Evolutionary conservation across 257 asterid genomes (phyloP).

Genomic region (Jasminum sambac): DNA sequence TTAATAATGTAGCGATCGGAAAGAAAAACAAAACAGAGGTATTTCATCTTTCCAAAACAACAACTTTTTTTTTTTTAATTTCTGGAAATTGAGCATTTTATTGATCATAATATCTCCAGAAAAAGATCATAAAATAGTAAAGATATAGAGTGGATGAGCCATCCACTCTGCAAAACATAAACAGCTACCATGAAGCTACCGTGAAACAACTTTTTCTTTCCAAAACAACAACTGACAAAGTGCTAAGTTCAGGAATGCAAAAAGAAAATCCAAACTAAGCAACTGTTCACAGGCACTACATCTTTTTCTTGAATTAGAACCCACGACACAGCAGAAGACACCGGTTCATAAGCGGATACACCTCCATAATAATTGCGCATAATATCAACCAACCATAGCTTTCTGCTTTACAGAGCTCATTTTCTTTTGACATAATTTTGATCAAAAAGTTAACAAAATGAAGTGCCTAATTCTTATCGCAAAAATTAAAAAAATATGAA

Average conservation of each 20-base stretch:
- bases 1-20: slow-evolving; percentile 18
- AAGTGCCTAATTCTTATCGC: neutral
- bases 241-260: neutral
- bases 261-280: neutral
- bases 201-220: too few species aligned
- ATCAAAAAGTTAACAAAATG: neutral
- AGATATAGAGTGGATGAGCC: too few species aligned
- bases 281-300: neutral
- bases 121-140: too few species aligned
- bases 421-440: neutral
- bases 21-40: neutral
- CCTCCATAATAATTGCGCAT: neutral
- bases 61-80: too few species aligned
- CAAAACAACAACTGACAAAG: too few species aligned
- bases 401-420: neutral
- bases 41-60: neutral
- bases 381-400: neutral
- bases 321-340: slow-evolving; percentile 12
- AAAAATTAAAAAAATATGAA: neutral
- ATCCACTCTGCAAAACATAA: too few species aligned
- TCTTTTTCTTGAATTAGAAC: slow-evolving; percentile 9
- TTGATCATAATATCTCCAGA: too few species aligned
- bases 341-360: neutral
- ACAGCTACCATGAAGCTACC: too few species aligned
- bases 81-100: too few species aligned